A percentile compares a stretch with the other conserved stretches of the same genome.
Conservation (phyloP, 225 moss, liverwort and hornwort genomes). For the Pseudoscleropodium purum region DNA sequence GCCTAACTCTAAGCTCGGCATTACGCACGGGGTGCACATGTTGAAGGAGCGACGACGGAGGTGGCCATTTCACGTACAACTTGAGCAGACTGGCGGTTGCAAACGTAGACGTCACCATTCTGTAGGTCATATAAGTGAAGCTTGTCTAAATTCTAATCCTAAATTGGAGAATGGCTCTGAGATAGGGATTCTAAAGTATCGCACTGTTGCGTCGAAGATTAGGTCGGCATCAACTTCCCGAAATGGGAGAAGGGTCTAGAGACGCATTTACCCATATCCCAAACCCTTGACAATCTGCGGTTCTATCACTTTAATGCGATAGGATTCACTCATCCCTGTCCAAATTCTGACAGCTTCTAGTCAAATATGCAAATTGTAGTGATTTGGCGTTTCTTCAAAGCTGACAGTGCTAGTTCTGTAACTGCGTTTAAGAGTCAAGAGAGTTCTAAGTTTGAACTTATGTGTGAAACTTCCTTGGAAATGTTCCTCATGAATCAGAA, state of each 20-base stretch:
- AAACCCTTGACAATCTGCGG: not conserved
- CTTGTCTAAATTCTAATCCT: not conserved
- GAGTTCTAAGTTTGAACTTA: not conserved
- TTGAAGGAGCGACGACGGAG: slow-evolving; percentile 1
- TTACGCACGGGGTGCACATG: not conserved
- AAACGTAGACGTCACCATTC: slow-evolving; percentile 6
- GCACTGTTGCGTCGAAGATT: not conserved
- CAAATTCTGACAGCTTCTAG: not conserved
- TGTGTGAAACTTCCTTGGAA: not conserved
- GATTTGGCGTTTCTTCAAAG: not conserved
- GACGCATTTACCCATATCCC: not conserved
- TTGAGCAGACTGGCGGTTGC: slow-evolving; percentile 14
- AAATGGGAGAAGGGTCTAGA: not conserved
- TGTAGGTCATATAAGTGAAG: not conserved
- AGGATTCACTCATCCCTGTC: not conserved
- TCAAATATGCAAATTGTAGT: not conserved
- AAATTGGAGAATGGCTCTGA: not conserved
- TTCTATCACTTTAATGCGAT: too few species aligned
- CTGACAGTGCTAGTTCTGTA: not conserved
- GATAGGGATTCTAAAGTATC: not conserved
- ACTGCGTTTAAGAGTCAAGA: too few species aligned
- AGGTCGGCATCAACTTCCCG: not conserved
- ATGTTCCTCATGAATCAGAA: not conserved
- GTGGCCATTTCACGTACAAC: slow-evolving; percentile 13
- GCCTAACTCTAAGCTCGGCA: not conserved